A percentile compares a stretch with the other conserved stretches of the same genome.
phyloP scores from a whole-genome alignment of 148 eudicot genomes.

The Cornus suecica region DNA sequence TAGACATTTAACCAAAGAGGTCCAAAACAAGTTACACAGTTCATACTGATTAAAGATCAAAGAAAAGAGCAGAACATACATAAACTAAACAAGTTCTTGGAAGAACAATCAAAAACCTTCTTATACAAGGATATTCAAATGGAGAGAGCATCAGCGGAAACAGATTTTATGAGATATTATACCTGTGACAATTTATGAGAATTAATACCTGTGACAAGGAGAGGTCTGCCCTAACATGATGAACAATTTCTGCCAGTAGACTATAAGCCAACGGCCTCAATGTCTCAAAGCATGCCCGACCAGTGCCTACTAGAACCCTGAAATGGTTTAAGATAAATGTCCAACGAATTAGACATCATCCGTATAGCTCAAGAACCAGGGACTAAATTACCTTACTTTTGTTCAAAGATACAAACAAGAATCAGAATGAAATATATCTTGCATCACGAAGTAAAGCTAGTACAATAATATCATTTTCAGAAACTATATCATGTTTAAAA shows the following conservation, averaged over 20 bases:
- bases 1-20: background rate
- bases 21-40: background rate
- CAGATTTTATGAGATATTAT: background rate
- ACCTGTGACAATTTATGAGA: conserved; percentile 49
- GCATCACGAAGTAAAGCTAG: background rate
- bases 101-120: background rate
- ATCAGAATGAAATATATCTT: background rate
- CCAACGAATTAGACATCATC: background rate
- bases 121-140: background rate
- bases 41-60: background rate
- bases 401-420: background rate
- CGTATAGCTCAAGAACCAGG: background rate
- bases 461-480: background rate
- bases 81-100: background rate
- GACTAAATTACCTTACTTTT: background rate
- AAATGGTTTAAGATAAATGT: conserved; percentile 3
- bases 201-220: conserved; percentile 76
- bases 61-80: background rate
- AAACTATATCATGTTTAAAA: background rate
- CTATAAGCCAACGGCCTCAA: conserved; percentile 96
- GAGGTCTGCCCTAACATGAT: conserved; percentile 90
- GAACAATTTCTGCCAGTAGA: conserved; percentile 93
- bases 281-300: conserved; percentile 92
- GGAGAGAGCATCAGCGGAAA: background rate
- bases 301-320: conserved; percentile 98